Base-by-base conservation (phyloP, 768 basidiomycete genomes). In the Terana coerulea region DNA sequence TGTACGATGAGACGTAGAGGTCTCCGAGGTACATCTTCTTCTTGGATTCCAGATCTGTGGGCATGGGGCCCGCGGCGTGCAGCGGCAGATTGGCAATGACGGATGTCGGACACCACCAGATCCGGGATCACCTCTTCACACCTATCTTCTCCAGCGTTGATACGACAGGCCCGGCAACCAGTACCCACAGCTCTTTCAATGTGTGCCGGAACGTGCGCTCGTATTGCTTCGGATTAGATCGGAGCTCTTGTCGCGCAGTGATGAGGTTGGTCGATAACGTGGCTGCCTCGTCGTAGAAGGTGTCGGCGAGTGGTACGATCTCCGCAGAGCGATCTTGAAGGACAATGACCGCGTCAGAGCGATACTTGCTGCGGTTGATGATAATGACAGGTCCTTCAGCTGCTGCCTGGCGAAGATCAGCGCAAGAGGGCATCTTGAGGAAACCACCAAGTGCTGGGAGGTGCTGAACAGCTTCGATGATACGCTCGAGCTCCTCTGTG, bases 301-400 rank as follows among this genome's bases (percentile, higher is more conserved):
- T 21, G 15, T 29, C 29, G 17, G 9, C 3, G 15, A 51, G 37
- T n/a, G 40, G 37, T 17, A 57, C 54, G n/a, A 59, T 21, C 28
- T 51, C 48, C 9, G 54, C n/a, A 14, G 50, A 44, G 30, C 45
- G 26, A 29, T 51, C 51, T 10, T 33, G 50, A 30, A 42, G 44
- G 2, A 59, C 19, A 22, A 73, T 67, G 25, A 76, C 22, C 0
- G 70, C 73, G 50, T 76, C 72, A 33, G 72, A 75, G 15, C 69
- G 61, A 35, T 26, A 49, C 10, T 26, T 24, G 52, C 61, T 56
- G 25, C 62, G 52, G 31, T 72, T 75, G 46, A 74, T 57, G 21
- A 75, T 50, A 19, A 75, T 39, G 31, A 75, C 62, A 1, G 72
- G 73, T 1, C 73, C 72, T 3, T 64, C 59, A 2, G 26, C 40